A percentile compares a stretch with the other conserved stretches of the same genome.
Conservation (phyloP, 176 grass and related monocot species). For the Carex myosuroides region DNA sequence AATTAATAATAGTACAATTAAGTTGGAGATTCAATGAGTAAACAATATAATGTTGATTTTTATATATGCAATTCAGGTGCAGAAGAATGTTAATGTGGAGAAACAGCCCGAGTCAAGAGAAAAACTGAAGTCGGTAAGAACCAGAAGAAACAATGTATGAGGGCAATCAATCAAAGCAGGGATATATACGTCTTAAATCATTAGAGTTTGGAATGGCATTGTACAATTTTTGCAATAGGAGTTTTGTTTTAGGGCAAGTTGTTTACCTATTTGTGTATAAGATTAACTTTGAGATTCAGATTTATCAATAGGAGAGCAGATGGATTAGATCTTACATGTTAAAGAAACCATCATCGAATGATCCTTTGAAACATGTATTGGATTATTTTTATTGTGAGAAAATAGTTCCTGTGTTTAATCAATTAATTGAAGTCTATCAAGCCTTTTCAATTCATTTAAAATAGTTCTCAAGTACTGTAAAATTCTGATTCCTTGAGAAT, state of each 20-base stretch:
- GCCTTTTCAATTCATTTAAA: background rate
- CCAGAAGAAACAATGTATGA: background rate
- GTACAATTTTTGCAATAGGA: background rate
- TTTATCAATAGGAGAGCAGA: background rate
- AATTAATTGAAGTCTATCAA: background rate
- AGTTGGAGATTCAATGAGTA: background rate
- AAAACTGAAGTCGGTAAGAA: conserved; percentile 5
- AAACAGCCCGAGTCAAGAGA: background rate
- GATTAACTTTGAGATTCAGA: background rate
- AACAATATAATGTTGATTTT: background rate
- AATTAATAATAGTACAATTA: no score
- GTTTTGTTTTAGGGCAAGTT: background rate
- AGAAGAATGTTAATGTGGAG: background rate
- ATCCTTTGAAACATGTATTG: background rate
- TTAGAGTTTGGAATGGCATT: background rate
- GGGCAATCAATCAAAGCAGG: background rate
- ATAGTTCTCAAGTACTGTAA: background rate
- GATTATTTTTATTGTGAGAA: background rate
- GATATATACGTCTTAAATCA: background rate
- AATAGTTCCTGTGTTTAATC: background rate
- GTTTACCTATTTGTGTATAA: background rate
- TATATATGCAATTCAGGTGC: background rate
- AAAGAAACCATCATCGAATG: no score
- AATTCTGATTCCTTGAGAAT: background rate
- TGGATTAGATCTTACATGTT: background rate